These are phyloP conservation scores for Usnea hakonensis DNA, from an alignment of 495 filamentous ascomycete species.

Conservation along the genomic window DNA sequence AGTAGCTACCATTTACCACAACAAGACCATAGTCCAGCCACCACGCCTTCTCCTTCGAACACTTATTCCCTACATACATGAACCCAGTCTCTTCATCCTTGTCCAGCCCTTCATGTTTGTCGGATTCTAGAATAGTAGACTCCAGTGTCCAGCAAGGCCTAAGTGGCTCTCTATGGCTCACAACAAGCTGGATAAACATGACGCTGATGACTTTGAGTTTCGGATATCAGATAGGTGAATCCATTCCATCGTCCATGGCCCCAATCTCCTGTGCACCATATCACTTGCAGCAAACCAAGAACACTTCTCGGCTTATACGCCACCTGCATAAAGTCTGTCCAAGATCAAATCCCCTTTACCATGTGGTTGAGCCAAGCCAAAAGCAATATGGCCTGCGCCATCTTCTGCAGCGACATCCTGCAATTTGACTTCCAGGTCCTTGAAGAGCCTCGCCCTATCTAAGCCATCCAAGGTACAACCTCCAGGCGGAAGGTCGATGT, in stretches of 20 bases:
- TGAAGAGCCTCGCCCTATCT: slow-evolving; percentile 1
- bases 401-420: not conserved
- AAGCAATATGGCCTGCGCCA: not conserved
- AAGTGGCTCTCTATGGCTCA: too few relatives aligned
- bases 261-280: too few relatives aligned
- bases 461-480: slow-evolving; percentile 4
- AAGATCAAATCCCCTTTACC: not conserved
- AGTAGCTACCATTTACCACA: not conserved
- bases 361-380: not conserved
- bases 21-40: too few relatives aligned
- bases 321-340: not conserved
- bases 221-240: too few relatives aligned
- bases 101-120: not conserved
- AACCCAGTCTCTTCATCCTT: not conserved
- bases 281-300: too few relatives aligned
- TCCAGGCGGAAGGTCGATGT: not conserved
- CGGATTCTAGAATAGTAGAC: not conserved
- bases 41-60: not conserved
- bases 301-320: not conserved
- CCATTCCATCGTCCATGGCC: too few relatives aligned
- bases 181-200: too few relatives aligned
- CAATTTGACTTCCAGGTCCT: not conserved
- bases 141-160: too few relatives aligned
- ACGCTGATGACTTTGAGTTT: too few relatives aligned
- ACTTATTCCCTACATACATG: not conserved